phyloP scores from a whole-genome alignment of 495 filamentous ascomycete species.

The Pyronema omphalodes region DNA sequence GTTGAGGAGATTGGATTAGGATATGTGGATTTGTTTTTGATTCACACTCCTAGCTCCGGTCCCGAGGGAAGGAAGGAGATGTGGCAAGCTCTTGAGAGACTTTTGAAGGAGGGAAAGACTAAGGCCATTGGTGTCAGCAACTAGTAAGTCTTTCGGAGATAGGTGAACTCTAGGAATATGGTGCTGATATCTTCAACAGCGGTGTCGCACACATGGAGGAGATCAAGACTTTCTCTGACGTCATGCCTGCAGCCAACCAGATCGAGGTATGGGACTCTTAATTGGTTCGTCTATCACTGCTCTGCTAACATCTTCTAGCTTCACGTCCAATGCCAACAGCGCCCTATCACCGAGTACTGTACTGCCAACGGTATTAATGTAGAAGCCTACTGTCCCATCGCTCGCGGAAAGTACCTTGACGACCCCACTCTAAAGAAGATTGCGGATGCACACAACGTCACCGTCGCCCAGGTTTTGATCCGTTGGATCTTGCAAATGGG shows the following conservation, averaged over 20 bases:
- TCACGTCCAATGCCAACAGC: conserved; percentile 69
- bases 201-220: conserved; percentile 52
- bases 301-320: conserved; percentile 37
- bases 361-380: conserved; percentile 46
- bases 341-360: conserved; percentile 63
- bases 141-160: conserved; percentile 39
- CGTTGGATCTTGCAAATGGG: conserved; percentile 32
- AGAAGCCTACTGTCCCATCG: conserved; percentile 39
- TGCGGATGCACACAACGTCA: conserved; percentile 24
- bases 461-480: conserved; percentile 29
- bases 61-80: conserved; percentile 35
- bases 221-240: conserved; percentile 41
- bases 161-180: neutral
- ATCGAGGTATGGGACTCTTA: conserved; percentile 51
- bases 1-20: conserved; percentile 43
- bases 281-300: neutral
- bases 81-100: conserved; percentile 47
- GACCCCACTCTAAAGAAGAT: conserved; percentile 21
- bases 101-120: conserved; percentile 37
- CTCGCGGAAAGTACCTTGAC: conserved; percentile 15
- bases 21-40: conserved; percentile 54
- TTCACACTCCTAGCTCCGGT: conserved; percentile 43
- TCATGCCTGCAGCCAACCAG: conserved; percentile 54
- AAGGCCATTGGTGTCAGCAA: conserved; percentile 55
- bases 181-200: conserved; percentile 31